Evolutionary conservation across 2,329 filamentous ascomycete genomes (phyloP), one percentile per base, ranked within the genome.

Genomic region (Orbilia blumenaviensis): DNA sequence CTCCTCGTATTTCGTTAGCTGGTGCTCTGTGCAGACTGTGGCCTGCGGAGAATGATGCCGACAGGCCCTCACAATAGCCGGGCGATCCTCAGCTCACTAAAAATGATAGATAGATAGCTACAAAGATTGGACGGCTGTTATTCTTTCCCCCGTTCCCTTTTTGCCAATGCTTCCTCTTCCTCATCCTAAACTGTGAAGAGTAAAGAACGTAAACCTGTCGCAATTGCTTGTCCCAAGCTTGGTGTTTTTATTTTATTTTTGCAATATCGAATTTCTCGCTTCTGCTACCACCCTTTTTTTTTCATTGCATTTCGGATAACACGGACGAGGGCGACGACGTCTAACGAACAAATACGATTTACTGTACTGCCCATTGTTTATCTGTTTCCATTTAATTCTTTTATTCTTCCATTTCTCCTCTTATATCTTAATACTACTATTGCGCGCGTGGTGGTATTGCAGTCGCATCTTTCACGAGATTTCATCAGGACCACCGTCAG

Each of bases 1-100:
- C 63, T 68, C 63, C 71, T 75, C 71, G 71, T 75, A 75, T 75
- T 75, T 72, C 67, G 36, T 50, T 50, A 58, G 54, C 27, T 56
- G 32, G 54, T 48, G 44, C n/a, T 25, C 27, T 32, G 41, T 52
- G 54, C 46, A 29, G 36, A 38, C 18, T 56, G 54, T 67, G 62
- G 27, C 38, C 38, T 64, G 63, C 71, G 71, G 71, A 75, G 71
- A 75, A 63, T 44, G 23, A 58, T 75, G 71, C 71, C 71, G 71
- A 68, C 56, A 75, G 71, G 63, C 69, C 63, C 56, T 62, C 44
- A 68, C 56, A 75, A 75, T 68, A 68, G 38, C 71, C 71, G 63
- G 71, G 16, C 64, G 56, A 63, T 68, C 71, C 56, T 62, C 56
- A 50, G 60, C 27, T 52, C 12, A 48, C n/a, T 41, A 41, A 12